These are phyloP conservation scores for Solanum hybrid DNA, from an alignment of 305 asterid genomes.

Conservation along the genomic window DNA sequence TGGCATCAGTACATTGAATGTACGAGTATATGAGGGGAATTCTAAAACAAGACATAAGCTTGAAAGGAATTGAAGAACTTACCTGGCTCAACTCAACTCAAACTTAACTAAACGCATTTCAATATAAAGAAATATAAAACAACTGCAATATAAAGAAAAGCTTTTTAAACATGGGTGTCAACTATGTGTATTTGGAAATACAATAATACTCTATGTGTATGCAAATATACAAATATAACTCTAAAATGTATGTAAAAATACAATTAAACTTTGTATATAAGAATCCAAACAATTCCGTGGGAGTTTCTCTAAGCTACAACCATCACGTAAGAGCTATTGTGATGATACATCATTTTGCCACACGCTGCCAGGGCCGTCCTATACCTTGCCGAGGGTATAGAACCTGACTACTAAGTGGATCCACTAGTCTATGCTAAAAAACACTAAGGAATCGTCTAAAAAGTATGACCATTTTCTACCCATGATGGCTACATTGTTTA, in stretches of 20 bases:
- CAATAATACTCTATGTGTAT: background rate
- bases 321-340: background rate
- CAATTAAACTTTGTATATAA: too few relatives aligned
- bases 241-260: background rate
- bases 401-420: background rate
- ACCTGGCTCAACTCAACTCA: too few relatives aligned
- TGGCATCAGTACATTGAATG: too few relatives aligned
- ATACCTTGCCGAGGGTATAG: background rate
- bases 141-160: background rate
- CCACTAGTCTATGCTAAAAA: background rate
- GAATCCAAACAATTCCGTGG: too few relatives aligned
- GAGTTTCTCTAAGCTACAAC: background rate
- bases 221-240: background rate
- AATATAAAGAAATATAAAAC: background rate
- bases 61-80: too few relatives aligned
- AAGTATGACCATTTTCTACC: background rate
- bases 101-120: too few relatives aligned
- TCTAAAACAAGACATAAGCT: too few relatives aligned
- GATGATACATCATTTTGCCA: background rate
- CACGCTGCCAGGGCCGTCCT: background rate
- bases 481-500: background rate
- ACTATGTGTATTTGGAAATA: background rate
- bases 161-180: background rate
- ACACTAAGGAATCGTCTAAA: background rate
- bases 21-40: too few relatives aligned